Base-by-base conservation (phyloP, 768 basidiomycete species). In the Boletus rubescentipes region DNA sequence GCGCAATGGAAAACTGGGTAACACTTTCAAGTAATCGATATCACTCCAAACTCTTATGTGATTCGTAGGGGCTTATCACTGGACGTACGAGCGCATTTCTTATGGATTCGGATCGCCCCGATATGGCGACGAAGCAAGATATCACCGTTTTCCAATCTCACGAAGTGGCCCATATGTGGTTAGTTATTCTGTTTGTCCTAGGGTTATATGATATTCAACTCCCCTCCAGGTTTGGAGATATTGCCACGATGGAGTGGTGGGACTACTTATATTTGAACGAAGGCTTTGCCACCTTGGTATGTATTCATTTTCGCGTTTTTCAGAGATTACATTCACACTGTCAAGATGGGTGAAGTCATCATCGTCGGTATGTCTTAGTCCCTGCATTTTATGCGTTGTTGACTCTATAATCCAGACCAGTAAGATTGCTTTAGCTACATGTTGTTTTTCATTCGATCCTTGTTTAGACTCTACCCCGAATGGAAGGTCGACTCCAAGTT, bases 241-340 rank as follows among this genome's bases (percentile, higher is more conserved):
- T 97, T 62, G 88, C 91, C 7, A 96, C 93, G 0, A 94, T 95
- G 93, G 83, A 83, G 63, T 93, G 91, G 91, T 93, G 91, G 90
- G 84, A 89, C 57, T 86, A 89, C 68, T 77, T 92, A 44, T 90
- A 89, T 69, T 72, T 91, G 53, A 91, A 89, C 58, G 89, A 91
- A 84, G 88, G 91, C n/a, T 92, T 93, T 68, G 90, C 91, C 5
- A 92, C 91, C 4, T 68, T 93, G 74, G 89, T 88, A 58, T 52
- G 81, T 72, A 49, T 18, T 34, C 16, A 31, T 41, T 29, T 39
- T n/a, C 26, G n/a, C 20, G 30, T 30, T 26, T 37, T 37, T 2
- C n/a, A 26, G 9, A 36, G 8, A 18, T 42, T 23, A 26, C 44
- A 34, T 39, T 57, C 56, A 56, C 32, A 57, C 45, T 42, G 37